These are phyloP conservation scores for Pseudogymnoascus sp. DNA, from an alignment of 2,329 filamentous ascomycete species.

Conservation along the genomic window DNA sequence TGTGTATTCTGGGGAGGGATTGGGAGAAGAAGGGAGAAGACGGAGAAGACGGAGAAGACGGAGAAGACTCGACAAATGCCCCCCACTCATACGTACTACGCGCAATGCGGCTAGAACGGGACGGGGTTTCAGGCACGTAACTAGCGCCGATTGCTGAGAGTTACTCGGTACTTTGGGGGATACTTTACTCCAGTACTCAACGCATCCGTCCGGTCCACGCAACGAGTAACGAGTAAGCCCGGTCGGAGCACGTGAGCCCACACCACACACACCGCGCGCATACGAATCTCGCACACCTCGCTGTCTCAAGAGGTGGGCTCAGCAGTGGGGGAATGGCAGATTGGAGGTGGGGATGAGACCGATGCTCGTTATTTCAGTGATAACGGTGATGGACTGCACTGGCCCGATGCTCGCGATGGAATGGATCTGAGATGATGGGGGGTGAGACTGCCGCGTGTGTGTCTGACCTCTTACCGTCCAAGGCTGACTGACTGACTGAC, in stretches of 20 bases:
- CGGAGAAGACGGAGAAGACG: too few relatives aligned
- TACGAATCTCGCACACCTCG: not conserved
- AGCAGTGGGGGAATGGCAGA: not conserved
- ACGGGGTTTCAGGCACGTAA: not conserved
- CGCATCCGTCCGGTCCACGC: too few relatives aligned
- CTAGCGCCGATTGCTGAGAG: not conserved
- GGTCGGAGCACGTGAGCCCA: not conserved
- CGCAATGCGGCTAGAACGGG: not conserved
- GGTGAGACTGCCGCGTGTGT: not conserved
- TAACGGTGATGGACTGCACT: not conserved
- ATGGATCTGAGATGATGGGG: not conserved
- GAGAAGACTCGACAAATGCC: too few relatives aligned
- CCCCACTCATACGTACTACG: not conserved
- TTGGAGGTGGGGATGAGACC: not conserved
- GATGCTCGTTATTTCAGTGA: not conserved
- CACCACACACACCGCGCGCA: too few relatives aligned
- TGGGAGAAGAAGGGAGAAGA: too few relatives aligned
- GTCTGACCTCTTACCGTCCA: not conserved
- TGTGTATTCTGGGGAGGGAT: too few relatives aligned
- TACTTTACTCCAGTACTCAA: too few relatives aligned
- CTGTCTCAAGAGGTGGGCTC: not conserved
- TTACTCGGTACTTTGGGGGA: not conserved
- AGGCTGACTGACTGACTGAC: too few relatives aligned
- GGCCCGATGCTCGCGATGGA: not conserved
- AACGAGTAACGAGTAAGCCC: not conserved